A percentile compares a stretch with the other conserved stretches of the same genome.
Conservation (phyloP, 2,329 filamentous ascomycete genomes). For the Ilyonectria mors-panacis region DNA sequence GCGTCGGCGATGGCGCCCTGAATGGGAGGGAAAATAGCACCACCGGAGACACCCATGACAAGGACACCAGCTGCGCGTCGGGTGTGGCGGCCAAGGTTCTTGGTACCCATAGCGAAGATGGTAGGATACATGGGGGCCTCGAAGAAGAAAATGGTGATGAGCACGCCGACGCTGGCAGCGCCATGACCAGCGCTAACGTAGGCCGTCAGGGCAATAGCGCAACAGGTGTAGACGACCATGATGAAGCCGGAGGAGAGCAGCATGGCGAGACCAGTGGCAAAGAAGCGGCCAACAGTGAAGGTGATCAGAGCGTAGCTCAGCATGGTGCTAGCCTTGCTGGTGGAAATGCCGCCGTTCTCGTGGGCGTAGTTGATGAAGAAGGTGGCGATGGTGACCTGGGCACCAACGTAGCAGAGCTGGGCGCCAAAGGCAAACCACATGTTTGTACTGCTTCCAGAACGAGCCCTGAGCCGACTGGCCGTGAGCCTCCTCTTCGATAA, state of each 20-base stretch:
- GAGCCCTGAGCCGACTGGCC: slow-evolving; percentile 71
- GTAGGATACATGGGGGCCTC: slow-evolving; percentile 86
- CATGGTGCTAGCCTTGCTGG: slow-evolving; percentile 70
- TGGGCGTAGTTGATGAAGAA: slow-evolving; percentile 83
- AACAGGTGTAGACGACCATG: slow-evolving; percentile 73
- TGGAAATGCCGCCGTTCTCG: slow-evolving; percentile 69
- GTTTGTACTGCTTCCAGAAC: slow-evolving; percentile 79
- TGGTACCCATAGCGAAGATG: slow-evolving; percentile 82
- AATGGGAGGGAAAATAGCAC: slow-evolving; percentile 61
- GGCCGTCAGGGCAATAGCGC: slow-evolving; percentile 73
- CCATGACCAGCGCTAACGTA: slow-evolving; percentile 61
- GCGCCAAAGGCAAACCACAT: slow-evolving; percentile 83
- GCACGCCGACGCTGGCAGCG: slow-evolving; percentile 69
- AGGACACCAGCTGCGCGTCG: slow-evolving; percentile 82
- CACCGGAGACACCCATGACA: slow-evolving; percentile 79
- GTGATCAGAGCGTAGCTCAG: slow-evolving; percentile 83
- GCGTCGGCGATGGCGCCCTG: slow-evolving; percentile 44
- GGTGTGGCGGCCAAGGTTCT: slow-evolving; percentile 81
- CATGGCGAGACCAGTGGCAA: slow-evolving; percentile 75
- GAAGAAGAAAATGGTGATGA: slow-evolving; percentile 82
- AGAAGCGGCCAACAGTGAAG: slow-evolving; percentile 81
- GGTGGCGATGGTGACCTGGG: slow-evolving; percentile 75
- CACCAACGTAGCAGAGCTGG: slow-evolving; percentile 84
- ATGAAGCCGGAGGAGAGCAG: slow-evolving; percentile 77
- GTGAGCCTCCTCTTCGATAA: slow-evolving; percentile 58